Evolutionary conservation across 306 rosid genomes (phyloP).

Genomic region (Amphicarpaea edgeworthii): DNA sequence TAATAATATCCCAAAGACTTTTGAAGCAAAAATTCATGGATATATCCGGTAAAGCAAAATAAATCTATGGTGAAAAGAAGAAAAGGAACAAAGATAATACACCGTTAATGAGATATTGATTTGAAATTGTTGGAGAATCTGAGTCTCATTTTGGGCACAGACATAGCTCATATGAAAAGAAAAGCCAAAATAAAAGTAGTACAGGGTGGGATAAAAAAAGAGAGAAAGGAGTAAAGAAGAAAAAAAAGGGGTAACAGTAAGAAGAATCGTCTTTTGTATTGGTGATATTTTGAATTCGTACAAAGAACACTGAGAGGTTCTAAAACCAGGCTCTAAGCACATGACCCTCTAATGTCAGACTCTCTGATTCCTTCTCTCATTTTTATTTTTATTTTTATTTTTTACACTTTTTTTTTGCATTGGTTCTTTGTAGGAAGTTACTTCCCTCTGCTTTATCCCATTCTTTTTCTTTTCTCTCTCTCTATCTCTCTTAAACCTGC

Average conservation of each 20-base stretch:
- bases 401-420: slow-evolving; percentile 55
- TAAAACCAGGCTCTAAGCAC: slow-evolving; percentile 77
- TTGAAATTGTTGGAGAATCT: slow-evolving; percentile 54
- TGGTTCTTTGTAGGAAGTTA: slow-evolving; percentile 93
- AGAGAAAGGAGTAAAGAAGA: slow-evolving; percentile 49
- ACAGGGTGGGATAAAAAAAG: slow-evolving; percentile 51
- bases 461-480: slow-evolving; percentile 55
- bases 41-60: slow-evolving; percentile 39
- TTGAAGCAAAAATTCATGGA: slow-evolving; percentile 37
- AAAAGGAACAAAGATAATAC: slow-evolving; percentile 44
- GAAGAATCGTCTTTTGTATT: slow-evolving; percentile 82
- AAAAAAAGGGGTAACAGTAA: slow-evolving; percentile 46
- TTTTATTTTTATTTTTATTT: slow-evolving; percentile 20
- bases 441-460: slow-evolving; percentile 79
- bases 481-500: slow-evolving; percentile 59
- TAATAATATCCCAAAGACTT: slow-evolving; percentile 38
- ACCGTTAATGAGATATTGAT: slow-evolving; percentile 46
- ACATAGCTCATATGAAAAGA: slow-evolving; percentile 37
- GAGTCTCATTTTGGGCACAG: slow-evolving; percentile 46
- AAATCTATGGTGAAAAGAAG: slow-evolving; percentile 38
- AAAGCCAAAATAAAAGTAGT: slow-evolving; percentile 51
- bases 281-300: slow-evolving; percentile 83
- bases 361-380: slow-evolving; percentile 77
- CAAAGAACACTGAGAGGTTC: slow-evolving; percentile 60
- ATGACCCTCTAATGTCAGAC: slow-evolving; percentile 88